Conservation (phyloP, 768 basidiomycete species). For the Agrocybe praecox region DNA sequence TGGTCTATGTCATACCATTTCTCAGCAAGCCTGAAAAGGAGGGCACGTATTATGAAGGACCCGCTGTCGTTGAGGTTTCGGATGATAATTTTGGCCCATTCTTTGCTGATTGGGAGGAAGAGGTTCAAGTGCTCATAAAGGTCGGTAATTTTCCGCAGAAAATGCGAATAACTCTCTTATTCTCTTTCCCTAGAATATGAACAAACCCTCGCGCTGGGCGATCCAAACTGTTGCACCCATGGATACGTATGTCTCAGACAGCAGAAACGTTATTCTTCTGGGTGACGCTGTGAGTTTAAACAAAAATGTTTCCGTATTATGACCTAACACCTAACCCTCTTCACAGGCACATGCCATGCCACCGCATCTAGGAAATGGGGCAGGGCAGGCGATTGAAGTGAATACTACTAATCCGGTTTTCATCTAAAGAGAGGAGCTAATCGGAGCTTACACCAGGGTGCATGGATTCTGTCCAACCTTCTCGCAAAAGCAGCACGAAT, state of each 20-base stretch:
- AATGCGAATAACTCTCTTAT: background rate
- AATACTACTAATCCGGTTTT: background rate
- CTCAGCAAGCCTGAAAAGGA: slow-evolving; percentile 21
- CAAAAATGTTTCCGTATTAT: no score
- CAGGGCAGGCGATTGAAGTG: slow-evolving; percentile 26
- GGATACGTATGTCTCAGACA: slow-evolving; percentile 33
- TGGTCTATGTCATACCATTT: slow-evolving; percentile 30
- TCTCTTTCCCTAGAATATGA: slow-evolving; percentile 27
- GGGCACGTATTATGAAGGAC: slow-evolving; percentile 27
- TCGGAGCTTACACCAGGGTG: slow-evolving; percentile 16
- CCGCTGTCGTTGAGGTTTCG: slow-evolving; percentile 21
- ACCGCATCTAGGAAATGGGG: slow-evolving; percentile 36
- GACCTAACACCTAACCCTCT: background rate
- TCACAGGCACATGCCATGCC: slow-evolving; percentile 47
- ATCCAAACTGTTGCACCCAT: slow-evolving; percentile 39
- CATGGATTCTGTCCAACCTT: slow-evolving; percentile 12
- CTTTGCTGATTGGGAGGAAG: slow-evolving; percentile 32
- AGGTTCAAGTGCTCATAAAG: slow-evolving; percentile 20
- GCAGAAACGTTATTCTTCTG: slow-evolving; percentile 36
- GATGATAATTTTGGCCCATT: slow-evolving; percentile 25
- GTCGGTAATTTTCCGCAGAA: background rate
- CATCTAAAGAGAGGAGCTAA: no score
- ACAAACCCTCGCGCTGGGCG: slow-evolving; percentile 40
- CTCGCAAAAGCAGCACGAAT: slow-evolving; percentile 6
- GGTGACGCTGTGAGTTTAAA: slow-evolving; percentile 42